These are phyloP conservation scores for Solanum chacoense DNA, from an alignment of 305 asterid genomes.

Conservation along the genomic window DNA sequence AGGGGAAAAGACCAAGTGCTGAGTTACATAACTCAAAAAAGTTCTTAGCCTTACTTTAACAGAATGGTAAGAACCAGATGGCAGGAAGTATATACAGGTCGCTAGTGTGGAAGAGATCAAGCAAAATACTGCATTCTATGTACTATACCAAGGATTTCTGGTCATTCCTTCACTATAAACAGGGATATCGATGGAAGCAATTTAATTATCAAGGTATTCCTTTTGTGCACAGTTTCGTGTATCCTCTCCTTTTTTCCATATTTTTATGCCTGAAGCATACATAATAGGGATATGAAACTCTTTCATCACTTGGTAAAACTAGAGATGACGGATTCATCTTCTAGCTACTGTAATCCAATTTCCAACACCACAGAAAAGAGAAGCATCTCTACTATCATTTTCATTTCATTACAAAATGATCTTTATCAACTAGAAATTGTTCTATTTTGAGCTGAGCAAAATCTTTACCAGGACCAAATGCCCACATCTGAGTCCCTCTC, in stretches of 20 bases:
- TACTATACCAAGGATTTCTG: not conserved
- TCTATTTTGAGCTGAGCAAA: not conserved
- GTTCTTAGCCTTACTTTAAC: not conserved
- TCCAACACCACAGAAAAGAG: not conserved
- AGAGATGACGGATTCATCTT: not conserved
- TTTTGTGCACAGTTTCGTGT: not conserved
- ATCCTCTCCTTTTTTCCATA: not conserved
- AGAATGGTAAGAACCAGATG: not conserved
- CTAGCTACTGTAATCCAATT: not conserved
- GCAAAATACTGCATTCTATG: not conserved
- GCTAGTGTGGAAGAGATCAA: not conserved
- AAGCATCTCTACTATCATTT: not conserved
- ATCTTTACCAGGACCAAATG: not conserved
- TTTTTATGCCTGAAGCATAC: not conserved
- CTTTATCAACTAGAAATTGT: not conserved
- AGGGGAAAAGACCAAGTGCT: not conserved
- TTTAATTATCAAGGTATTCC: not conserved
- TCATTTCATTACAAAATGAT: not conserved
- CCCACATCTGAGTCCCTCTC: not conserved
- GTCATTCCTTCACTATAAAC: not conserved
- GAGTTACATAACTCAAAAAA: not conserved
- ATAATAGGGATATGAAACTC: not conserved
- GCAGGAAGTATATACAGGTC: not conserved
- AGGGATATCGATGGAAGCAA: not conserved
- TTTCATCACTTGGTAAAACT: not conserved